Percentiles rank a stretch among this genome's conserved stretches.
Evolutionary conservation across 768 basidiomycete genomes (phyloP).

Genomic region (Mycena crocata): DNA sequence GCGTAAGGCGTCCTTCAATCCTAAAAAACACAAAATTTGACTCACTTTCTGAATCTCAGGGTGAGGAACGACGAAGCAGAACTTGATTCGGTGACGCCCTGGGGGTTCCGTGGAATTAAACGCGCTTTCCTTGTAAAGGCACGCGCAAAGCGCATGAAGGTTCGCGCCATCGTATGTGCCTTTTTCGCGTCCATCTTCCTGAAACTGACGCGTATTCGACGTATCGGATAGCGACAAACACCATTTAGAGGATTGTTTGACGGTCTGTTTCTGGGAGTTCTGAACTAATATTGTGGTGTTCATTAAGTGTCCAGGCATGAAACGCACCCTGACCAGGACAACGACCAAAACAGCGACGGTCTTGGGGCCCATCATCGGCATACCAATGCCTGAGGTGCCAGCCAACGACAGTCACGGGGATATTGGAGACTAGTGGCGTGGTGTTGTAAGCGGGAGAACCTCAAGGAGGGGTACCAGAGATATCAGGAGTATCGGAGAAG

Average conservation of each 20-base stretch:
- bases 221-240: background rate
- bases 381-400: background rate
- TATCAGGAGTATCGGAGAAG: too few species aligned
- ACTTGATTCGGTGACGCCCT: background rate
- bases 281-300: background rate
- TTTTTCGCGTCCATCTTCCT: background rate
- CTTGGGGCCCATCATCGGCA: background rate
- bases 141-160: background rate
- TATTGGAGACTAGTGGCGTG: background rate
- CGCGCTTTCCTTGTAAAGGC: background rate
- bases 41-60: background rate
- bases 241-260: background rate
- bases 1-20: background rate
- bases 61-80: background rate
- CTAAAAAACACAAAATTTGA: too few species aligned
- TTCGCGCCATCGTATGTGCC: background rate
- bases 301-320: background rate
- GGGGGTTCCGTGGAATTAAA: background rate
- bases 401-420: background rate
- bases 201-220: background rate
- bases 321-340: background rate
- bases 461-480: too few species aligned
- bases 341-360: background rate
- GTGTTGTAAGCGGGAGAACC: too few species aligned
- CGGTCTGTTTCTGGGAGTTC: background rate